Conservation (phyloP, 305 asterid species). For the Petunia hybrid region DNA sequence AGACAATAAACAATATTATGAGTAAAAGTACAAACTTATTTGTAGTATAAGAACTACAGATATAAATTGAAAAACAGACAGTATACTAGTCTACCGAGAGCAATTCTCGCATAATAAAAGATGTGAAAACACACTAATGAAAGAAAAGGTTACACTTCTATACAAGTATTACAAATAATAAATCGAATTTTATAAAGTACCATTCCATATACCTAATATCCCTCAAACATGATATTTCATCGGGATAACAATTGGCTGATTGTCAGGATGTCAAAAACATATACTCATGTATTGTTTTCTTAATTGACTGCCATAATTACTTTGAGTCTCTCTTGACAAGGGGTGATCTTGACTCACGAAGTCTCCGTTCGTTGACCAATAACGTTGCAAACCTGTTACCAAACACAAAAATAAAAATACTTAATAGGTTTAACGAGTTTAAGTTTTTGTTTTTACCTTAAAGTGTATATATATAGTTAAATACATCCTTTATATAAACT, state of each 20-base stretch:
- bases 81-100: not conserved
- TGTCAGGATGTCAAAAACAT: too few relatives aligned
- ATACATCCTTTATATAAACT: too few relatives aligned
- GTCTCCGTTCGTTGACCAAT: slow-evolving; percentile 28
- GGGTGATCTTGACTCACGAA: slow-evolving; percentile 28
- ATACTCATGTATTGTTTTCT: not conserved
- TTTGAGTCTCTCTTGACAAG: not conserved
- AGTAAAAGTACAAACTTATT: too few relatives aligned
- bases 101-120: not conserved
- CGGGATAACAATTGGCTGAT: not conserved
- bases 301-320: not conserved
- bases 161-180: not conserved
- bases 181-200: not conserved
- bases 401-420: not conserved
- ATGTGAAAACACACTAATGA: not conserved
- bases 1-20: too few relatives aligned
- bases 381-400: slow-evolving; percentile 28
- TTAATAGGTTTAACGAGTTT: not conserved
- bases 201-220: not conserved
- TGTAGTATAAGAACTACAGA: too few relatives aligned
- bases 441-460: too few relatives aligned
- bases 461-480: too few relatives aligned
- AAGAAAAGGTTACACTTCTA: not conserved
- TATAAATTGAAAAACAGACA: not conserved
- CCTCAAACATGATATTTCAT: not conserved